Evolutionary conservation across 768 basidiomycete species (phyloP).

Genomic region (Amanita inopinata): DNA sequence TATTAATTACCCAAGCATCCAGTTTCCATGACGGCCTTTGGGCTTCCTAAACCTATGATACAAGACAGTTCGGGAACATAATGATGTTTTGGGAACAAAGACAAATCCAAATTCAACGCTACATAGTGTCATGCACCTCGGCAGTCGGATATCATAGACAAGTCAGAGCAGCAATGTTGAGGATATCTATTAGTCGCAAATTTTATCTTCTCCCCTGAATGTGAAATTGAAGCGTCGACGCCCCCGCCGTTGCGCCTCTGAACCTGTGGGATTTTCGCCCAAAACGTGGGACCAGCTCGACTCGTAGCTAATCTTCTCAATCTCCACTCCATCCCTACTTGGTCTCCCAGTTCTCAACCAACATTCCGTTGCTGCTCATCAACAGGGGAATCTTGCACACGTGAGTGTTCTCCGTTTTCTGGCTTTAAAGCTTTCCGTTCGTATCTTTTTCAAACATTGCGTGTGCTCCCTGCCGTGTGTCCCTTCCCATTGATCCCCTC

Average conservation of each 20-base stretch:
- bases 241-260: not conserved
- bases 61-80: too few relatives aligned
- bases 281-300: not conserved
- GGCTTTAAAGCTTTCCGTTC: slow-evolving; percentile 11
- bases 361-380: slow-evolving; percentile 7
- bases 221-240: too few relatives aligned
- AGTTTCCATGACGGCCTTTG: too few relatives aligned
- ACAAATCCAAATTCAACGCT: too few relatives aligned
- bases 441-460: not conserved
- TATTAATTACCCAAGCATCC: too few relatives aligned
- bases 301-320: slow-evolving; percentile 7
- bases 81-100: too few relatives aligned
- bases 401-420: slow-evolving; percentile 15
- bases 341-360: slow-evolving; percentile 16
- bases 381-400: slow-evolving; percentile 14
- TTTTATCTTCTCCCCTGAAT: too few relatives aligned
- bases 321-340: slow-evolving; percentile 14
- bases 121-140: too few relatives aligned
- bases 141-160: too few relatives aligned
- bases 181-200: too few relatives aligned
- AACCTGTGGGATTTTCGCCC: not conserved
- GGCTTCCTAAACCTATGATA: too few relatives aligned
- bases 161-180: too few relatives aligned
- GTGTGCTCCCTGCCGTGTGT: not conserved
- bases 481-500: slow-evolving; percentile 7